These are phyloP conservation scores for Sclerotinia minor DNA, from an alignment of 2,329 filamentous ascomycete species.

Conservation along the genomic window DNA sequence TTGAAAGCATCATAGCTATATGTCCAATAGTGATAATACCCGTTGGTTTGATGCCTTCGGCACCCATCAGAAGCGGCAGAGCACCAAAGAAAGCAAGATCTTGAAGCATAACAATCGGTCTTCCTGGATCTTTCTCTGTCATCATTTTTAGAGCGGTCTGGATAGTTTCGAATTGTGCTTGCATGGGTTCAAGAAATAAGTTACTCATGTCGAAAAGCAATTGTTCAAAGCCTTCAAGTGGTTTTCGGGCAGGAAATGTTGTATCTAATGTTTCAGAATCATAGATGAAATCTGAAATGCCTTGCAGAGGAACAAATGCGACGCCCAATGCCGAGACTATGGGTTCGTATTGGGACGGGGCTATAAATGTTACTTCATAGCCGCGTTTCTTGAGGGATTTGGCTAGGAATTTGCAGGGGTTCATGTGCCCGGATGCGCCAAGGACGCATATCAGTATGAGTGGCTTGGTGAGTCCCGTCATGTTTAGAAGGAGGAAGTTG, in stretches of 20 bases:
- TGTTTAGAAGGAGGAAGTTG: background rate
- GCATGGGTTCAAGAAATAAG: background rate
- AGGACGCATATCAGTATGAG: slow-evolving; percentile 11
- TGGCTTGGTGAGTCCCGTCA: background rate
- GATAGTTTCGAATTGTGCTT: background rate
- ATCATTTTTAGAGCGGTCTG: background rate
- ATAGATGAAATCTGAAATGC: slow-evolving; percentile 31
- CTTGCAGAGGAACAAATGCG: slow-evolving; percentile 41
- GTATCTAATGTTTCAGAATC: background rate
- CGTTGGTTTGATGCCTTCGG: slow-evolving; percentile 44
- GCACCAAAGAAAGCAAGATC: background rate
- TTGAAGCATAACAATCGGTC: background rate
- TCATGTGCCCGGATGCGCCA: slow-evolving; percentile 27
- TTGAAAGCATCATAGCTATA: slow-evolving; percentile 42
- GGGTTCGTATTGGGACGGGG: slow-evolving; percentile 42
- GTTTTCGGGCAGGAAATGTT: background rate
- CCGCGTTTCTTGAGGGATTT: slow-evolving; percentile 40
- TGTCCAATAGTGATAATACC: slow-evolving; percentile 46
- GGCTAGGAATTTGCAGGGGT: slow-evolving; percentile 26
- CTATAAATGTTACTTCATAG: slow-evolving; percentile 48
- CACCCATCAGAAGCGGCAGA: slow-evolving; percentile 38
- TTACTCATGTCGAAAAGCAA: background rate
- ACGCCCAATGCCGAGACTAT: slow-evolving; percentile 44
- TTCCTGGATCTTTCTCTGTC: slow-evolving; percentile 10
- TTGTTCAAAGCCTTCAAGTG: background rate